phyloP scores from a whole-genome alignment of 257 asterid genomes.

The Vinca minor region DNA sequence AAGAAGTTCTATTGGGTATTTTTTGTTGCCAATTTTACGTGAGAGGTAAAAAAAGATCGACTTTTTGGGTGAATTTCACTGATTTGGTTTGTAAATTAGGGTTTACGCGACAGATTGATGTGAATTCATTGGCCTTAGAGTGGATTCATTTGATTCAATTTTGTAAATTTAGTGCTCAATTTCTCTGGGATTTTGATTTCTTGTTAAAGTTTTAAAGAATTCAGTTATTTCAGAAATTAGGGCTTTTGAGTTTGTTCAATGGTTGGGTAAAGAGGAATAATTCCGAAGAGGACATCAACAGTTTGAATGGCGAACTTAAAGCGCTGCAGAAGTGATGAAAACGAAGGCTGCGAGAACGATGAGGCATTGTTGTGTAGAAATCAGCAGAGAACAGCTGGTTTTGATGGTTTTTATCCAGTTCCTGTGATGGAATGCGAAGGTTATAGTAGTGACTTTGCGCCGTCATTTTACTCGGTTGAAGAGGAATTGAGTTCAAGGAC shows the following conservation, averaged over 20 bases:
- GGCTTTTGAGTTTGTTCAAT: constrained; percentile 7
- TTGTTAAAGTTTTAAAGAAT: too few relatives aligned
- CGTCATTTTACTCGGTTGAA: constrained; percentile 18
- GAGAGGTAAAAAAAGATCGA: background rate
- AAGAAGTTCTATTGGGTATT: too few relatives aligned
- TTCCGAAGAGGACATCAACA: constrained; percentile 23
- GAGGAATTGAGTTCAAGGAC: constrained; percentile 13
- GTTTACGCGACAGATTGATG: constrained; percentile 14
- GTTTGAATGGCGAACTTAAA: constrained; percentile 64
- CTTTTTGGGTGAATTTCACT: background rate
- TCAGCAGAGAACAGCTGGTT: constrained; percentile 21
- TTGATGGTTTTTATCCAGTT: constrained; percentile 28
- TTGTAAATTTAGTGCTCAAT: too few relatives aligned
- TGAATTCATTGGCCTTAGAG: constrained; percentile 5
- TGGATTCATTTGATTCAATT: background rate
- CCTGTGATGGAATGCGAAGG: constrained; percentile 45
- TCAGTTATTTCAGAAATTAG: constrained; percentile 8
- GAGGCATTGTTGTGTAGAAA: too few relatives aligned
- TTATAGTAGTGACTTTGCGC: constrained; percentile 23
- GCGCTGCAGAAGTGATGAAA: constrained; percentile 44
- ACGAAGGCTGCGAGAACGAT: constrained; percentile 18
- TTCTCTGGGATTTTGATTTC: background rate
- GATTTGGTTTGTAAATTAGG: constrained; percentile 19
- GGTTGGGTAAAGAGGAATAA: constrained; percentile 31
- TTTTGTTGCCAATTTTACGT: too few relatives aligned